phyloP scores from a whole-genome alignment of 257 asterid genomes.

The Striga asiatica region DNA sequence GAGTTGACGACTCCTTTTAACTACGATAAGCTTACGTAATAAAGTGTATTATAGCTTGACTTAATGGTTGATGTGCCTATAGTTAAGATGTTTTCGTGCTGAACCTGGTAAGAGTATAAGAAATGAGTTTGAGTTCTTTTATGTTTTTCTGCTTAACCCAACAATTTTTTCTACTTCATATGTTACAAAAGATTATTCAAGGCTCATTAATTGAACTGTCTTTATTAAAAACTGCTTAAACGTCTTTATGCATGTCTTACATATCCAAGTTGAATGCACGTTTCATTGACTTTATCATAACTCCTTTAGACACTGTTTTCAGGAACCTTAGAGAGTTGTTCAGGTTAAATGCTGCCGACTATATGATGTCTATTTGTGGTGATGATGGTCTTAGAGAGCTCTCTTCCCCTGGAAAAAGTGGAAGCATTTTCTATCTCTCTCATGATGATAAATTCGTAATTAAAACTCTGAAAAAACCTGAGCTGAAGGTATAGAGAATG shows the following conservation, averaged over 20 bases:
- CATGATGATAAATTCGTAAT: constrained; percentile 87
- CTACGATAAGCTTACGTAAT: too few species aligned
- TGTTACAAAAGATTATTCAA: too few species aligned
- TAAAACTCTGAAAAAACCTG: constrained; percentile 71
- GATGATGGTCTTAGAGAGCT: constrained; percentile 84
- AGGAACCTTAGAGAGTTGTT: constrained; percentile 94
- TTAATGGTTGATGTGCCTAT: too few species aligned
- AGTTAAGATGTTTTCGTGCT: too few species aligned
- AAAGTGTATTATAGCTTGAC: too few species aligned
- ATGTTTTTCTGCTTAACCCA: neutral
- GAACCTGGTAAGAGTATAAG: too few species aligned
- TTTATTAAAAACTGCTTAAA: neutral
- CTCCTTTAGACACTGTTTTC: too few species aligned
- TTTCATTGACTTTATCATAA: constrained; percentile 23
- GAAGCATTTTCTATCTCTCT: constrained; percentile 84
- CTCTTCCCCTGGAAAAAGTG: constrained; percentile 95
- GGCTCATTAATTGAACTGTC: too few species aligned
- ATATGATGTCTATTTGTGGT: constrained; percentile 97
- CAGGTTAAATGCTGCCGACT: constrained; percentile 86
- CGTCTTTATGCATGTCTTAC: neutral
- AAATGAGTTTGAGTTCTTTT: too few species aligned
- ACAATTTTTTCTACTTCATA: neutral
- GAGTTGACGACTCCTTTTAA: too few species aligned
- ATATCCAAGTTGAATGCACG: neutral
- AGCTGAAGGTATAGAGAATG: constrained; percentile 57